Evolutionary conservation across 768 basidiomycete genomes (phyloP).

Genomic region (Pleurotus tuber-regium): DNA sequence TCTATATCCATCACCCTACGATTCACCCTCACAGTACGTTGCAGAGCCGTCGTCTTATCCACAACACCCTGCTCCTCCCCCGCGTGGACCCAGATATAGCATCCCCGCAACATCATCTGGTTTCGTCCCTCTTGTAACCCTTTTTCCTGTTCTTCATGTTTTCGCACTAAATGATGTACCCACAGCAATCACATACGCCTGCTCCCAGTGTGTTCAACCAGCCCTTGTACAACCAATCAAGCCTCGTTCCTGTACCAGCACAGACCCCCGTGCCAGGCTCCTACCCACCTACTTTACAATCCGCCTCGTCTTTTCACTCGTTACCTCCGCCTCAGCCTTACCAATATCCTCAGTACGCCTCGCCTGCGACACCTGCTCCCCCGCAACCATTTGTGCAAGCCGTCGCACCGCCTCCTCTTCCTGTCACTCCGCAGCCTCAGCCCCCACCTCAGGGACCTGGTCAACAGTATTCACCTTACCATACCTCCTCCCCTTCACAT

Average conservation of each 20-base stretch:
- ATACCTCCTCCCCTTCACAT: constrained; percentile 30
- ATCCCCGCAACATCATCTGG: constrained; percentile 67
- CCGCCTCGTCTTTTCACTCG: constrained; percentile 35
- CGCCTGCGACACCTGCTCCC: constrained; percentile 29
- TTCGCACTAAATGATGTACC: constrained; percentile 2
- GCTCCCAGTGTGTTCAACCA: constrained; percentile 29
- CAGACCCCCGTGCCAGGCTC: constrained; percentile 31
- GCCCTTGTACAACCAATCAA: constrained; percentile 32
- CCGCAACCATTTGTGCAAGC: constrained; percentile 35
- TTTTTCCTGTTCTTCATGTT: neutral
- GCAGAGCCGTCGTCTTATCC: constrained; percentile 26
- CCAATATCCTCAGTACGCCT: constrained; percentile 35
- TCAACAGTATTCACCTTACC: constrained; percentile 11
- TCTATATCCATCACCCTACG: constrained; percentile 35
- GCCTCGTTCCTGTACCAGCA: constrained; percentile 25
- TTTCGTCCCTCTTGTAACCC: constrained; percentile 51
- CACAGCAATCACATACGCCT: constrained; percentile 43
- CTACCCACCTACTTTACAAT: constrained; percentile 21
- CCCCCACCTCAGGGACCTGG: constrained; percentile 30
- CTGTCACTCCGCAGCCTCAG: constrained; percentile 26
- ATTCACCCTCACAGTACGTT: constrained; percentile 28
- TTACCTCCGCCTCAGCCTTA: constrained; percentile 32
- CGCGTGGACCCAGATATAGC: constrained; percentile 65
- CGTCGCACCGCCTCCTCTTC: constrained; percentile 19
- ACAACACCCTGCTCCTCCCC: constrained; percentile 32